Conservation (phyloP, 257 asterid genomes). For the Datura wrightii region DNA sequence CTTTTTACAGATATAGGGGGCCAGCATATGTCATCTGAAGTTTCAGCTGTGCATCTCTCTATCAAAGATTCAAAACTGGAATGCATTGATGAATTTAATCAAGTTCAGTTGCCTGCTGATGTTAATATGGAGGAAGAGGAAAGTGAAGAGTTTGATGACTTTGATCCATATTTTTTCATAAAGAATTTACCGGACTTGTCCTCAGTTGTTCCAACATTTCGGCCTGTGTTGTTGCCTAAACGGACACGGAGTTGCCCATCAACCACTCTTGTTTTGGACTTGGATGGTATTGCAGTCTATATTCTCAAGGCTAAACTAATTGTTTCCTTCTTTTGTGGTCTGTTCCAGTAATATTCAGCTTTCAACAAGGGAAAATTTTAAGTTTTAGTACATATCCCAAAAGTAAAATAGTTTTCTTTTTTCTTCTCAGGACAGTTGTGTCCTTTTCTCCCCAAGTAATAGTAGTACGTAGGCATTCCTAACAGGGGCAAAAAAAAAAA, state of each 20-base stretch:
- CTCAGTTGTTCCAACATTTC: conserved; percentile 80
- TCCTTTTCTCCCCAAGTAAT: background rate
- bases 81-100: conserved; percentile 80
- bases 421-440: background rate
- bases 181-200: conserved; percentile 86
- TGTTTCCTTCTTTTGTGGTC: conserved; percentile 15
- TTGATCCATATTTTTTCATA: conserved; percentile 88
- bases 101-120: conserved; percentile 67
- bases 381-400: conserved; percentile 18
- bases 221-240: conserved; percentile 82
- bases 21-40: conserved; percentile 62
- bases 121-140: conserved; percentile 69
- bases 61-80: conserved; percentile 74
- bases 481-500: background rate
- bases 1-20: conserved; percentile 55
- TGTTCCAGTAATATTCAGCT: conserved; percentile 10
- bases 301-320: background rate
- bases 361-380: conserved; percentile 5
- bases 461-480: background rate
- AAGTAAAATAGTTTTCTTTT: background rate
- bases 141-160: conserved; percentile 83
- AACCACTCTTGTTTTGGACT: conserved; percentile 89
- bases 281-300: conserved; percentile 70
- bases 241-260: conserved; percentile 98
- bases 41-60: conserved; percentile 70